Percentiles rank a stretch among this genome's conserved stretches.
Conservation (phyloP, 768 basidiomycete species). For the Termitomyces sp. region DNA sequence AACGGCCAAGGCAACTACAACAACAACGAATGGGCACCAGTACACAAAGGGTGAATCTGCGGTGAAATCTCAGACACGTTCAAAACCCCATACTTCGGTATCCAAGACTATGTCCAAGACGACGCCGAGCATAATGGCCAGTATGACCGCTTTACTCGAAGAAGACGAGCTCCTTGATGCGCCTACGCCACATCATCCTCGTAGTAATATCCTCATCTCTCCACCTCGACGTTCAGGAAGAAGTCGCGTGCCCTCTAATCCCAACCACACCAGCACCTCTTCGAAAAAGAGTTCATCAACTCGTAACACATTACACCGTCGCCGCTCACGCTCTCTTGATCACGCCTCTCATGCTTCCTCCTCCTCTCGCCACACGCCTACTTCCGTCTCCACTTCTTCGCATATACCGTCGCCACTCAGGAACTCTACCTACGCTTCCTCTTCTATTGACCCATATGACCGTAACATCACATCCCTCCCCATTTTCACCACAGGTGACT, state of each 20-base stretch:
- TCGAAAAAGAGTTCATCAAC: constrained; percentile 2
- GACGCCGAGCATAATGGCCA: constrained; percentile 41
- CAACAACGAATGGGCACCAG: constrained; percentile 12
- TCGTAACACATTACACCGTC: constrained; percentile 3
- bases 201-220: constrained; percentile 19
- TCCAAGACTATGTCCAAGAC: constrained; percentile 26
- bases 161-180: constrained; percentile 42
- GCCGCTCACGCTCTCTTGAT: constrained; percentile 17
- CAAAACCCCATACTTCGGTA: constrained; percentile 17
- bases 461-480: constrained; percentile 15
- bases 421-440: constrained; percentile 17
- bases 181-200: constrained; percentile 9
- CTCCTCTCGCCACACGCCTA: constrained; percentile 6
- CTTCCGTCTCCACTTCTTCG: constrained; percentile 6
- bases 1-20: constrained; percentile 16
- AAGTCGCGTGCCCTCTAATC: constrained; percentile 9
- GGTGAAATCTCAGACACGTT: constrained; percentile 14
- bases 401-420: constrained; percentile 7
- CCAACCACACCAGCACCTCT: background rate
- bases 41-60: constrained; percentile 4
- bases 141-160: constrained; percentile 49
- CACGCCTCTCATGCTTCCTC: constrained; percentile 9
- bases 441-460: constrained; percentile 19
- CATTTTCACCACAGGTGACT: constrained; percentile 25
- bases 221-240: constrained; percentile 13